Conservation (phyloP, 371 early-diverging fungal species). For the Phascolomyces articulosus region DNA sequence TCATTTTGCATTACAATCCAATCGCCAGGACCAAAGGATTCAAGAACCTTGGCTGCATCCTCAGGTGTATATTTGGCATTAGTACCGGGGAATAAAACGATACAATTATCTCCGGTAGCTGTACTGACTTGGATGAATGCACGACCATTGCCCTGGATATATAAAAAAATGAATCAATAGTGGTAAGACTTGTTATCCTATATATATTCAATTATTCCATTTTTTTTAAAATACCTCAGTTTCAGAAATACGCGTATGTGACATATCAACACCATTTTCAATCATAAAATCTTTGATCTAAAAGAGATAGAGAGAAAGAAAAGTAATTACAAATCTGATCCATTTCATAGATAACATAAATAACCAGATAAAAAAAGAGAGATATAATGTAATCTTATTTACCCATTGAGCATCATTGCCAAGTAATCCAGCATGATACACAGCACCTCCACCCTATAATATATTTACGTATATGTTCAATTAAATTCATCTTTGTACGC, state of each 20-base stretch:
- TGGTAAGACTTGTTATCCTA: too few species aligned
- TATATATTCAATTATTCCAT: too few species aligned
- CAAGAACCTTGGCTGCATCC: constrained; percentile 34
- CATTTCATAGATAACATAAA: too few species aligned
- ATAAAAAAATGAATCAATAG: too few species aligned
- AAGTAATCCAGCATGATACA: constrained; percentile 81
- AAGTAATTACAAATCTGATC: too few species aligned
- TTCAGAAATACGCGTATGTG: constrained; percentile 27
- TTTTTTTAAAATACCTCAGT: constrained; percentile 30
- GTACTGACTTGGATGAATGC: constrained; percentile 87
- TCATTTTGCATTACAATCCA: constrained; percentile 88
- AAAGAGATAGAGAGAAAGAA: too few species aligned
- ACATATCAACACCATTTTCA: constrained; percentile 46
- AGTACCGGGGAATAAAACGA: constrained; percentile 84
- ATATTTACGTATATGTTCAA: too few species aligned
- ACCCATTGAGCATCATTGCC: constrained; percentile 89
- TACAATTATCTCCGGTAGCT: constrained; percentile 80
- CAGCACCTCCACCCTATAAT: constrained; percentile 64
- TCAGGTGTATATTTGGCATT: constrained; percentile 61
- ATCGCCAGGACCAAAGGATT: constrained; percentile 58
- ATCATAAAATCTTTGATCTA: constrained; percentile 39
- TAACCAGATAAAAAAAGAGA: background rate
- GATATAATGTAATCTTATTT: constrained; percentile 24
- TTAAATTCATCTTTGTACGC: too few species aligned
- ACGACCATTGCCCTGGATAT: constrained; percentile 70